These are phyloP conservation scores for Lumnitzera racemosa DNA, from an alignment of 345 rosid genomes.

Conservation along the genomic window DNA sequence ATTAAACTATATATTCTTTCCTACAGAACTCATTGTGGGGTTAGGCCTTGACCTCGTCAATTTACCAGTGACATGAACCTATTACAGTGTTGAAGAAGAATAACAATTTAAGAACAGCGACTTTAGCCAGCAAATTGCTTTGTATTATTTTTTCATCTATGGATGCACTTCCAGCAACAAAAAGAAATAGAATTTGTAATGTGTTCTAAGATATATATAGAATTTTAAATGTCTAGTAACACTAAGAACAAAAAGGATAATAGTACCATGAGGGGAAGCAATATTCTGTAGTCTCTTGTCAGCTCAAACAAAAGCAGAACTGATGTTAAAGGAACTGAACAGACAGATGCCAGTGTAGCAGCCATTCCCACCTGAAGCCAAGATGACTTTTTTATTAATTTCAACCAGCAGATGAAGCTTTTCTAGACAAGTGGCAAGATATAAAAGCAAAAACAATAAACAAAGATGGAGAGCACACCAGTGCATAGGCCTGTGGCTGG, in stretches of 20 bases:
- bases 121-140: no score
- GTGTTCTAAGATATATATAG: no score
- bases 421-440: neutral
- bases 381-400: neutral
- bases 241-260: neutral
- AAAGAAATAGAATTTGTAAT: no score
- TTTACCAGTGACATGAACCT: no score
- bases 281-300: constrained; percentile 91
- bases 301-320: constrained; percentile 87
- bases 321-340: constrained; percentile 97
- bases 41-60: no score
- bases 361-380: constrained; percentile 94
- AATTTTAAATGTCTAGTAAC: neutral
- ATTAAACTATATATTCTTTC: no score
- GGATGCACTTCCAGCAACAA: no score
- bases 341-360: constrained; percentile 93
- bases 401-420: no score
- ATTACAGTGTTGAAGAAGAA: no score
- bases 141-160: no score
- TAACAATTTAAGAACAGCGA: no score
- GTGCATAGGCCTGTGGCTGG: constrained; percentile 97
- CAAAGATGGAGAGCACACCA: constrained; percentile 37
- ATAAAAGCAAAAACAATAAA: constrained; percentile 1
- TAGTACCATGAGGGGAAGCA: constrained; percentile 96
- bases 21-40: no score